phyloP scores from a whole-genome alignment of 176 grass and related monocot species.

The Oryza glumipatula region DNA sequence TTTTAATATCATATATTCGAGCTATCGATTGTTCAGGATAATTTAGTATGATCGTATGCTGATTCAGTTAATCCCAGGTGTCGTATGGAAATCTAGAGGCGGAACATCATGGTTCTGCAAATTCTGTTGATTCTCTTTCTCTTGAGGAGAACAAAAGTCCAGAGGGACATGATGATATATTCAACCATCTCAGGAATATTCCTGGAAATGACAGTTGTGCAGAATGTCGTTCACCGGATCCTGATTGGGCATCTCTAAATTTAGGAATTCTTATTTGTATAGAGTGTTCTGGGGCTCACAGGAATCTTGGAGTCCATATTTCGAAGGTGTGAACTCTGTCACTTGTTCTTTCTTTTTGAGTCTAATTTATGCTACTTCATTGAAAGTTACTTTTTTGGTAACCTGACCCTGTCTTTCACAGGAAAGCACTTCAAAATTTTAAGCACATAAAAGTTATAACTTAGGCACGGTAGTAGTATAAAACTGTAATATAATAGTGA shows the following conservation, averaged over 20 bases:
- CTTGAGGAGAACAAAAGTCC: conserved; percentile 49
- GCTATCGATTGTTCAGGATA: conserved; percentile 21
- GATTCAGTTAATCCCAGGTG: conserved; percentile 55
- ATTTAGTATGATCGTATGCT: conserved; percentile 12
- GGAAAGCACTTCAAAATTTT: conserved; percentile 3
- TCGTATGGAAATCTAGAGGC: conserved; percentile 44
- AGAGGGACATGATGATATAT: conserved; percentile 70
- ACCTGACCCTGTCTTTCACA: not conserved
- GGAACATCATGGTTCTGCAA: conserved; percentile 45
- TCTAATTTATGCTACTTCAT: conserved; percentile 28
- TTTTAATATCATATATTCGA: conserved; percentile 17
- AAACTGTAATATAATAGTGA: conserved; percentile 8
- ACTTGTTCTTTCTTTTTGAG: not conserved
- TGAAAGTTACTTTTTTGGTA: not conserved
- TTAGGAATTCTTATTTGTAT: conserved; percentile 95
- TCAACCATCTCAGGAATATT: conserved; percentile 61
- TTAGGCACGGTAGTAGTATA: conserved; percentile 12
- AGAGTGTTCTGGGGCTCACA: conserved; percentile 93
- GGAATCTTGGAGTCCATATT: conserved; percentile 97
- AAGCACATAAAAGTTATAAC: conserved; percentile 1
- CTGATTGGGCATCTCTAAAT: conserved; percentile 97
- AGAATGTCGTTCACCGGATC: conserved; percentile 80
- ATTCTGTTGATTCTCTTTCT: conserved; percentile 48
- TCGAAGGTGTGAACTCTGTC: conserved; percentile 66
- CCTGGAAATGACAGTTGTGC: conserved; percentile 96